These are phyloP conservation scores for Arabidopsis arenosa DNA, from an alignment of 345 rosid genomes.

Conservation along the genomic window DNA sequence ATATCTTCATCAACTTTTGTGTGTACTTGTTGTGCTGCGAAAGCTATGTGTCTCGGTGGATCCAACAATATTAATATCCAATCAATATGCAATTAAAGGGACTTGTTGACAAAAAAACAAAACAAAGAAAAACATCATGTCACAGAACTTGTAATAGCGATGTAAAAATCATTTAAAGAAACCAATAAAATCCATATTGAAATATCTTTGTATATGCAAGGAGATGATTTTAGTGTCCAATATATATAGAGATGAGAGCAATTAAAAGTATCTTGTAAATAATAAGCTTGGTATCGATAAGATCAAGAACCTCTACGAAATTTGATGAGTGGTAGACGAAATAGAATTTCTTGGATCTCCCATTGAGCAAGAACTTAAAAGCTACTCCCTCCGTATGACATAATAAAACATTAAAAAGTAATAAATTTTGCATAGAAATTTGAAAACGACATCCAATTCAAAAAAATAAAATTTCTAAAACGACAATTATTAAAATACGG, in stretches of 20 bases:
- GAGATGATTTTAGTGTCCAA: slow-evolving; percentile 61
- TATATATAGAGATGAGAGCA: slow-evolving; percentile 71
- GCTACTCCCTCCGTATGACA: too few species aligned
- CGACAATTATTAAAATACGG: too few species aligned
- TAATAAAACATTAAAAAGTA: too few species aligned
- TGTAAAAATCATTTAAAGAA: background rate
- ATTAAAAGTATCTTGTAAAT: slow-evolving; percentile 49
- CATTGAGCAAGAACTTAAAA: slow-evolving; percentile 3
- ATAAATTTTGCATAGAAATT: too few species aligned
- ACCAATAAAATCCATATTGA: background rate
- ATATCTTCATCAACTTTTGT: slow-evolving; percentile 33
- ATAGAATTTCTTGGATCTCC: slow-evolving; percentile 36
- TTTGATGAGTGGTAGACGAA: slow-evolving; percentile 20
- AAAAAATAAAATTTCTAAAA: too few species aligned
- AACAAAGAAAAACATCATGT: background rate
- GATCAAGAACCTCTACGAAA: slow-evolving; percentile 79
- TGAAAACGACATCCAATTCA: too few species aligned
- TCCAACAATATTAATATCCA: slow-evolving; percentile 19
- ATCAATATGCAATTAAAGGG: slow-evolving; percentile 11
- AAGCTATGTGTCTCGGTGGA: slow-evolving; percentile 42
- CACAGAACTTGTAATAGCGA: background rate
- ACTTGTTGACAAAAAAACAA: slow-evolving; percentile 12
- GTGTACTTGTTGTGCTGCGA: slow-evolving; percentile 44
- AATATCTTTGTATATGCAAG: slow-evolving; percentile 2
- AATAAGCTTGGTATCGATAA: slow-evolving; percentile 67